phyloP scores from a whole-genome alignment of 2,329 filamentous ascomycete genomes.

The Ascomycota sp. region DNA sequence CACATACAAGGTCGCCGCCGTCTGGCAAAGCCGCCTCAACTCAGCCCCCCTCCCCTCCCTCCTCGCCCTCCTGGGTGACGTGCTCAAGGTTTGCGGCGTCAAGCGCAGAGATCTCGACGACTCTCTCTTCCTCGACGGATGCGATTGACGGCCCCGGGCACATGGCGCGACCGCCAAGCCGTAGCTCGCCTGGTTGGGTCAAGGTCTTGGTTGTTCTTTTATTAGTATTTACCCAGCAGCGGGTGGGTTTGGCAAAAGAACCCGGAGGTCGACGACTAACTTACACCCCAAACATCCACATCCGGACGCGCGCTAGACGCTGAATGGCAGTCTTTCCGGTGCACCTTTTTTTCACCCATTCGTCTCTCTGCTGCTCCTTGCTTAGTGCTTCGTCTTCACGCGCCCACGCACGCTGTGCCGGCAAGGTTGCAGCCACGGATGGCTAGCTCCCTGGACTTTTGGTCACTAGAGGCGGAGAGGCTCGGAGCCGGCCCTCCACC shows the following conservation, averaged over 20 bases:
- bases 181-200: background rate
- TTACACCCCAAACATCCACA: background rate
- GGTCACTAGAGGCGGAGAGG: background rate
- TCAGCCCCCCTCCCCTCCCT: too few species aligned
- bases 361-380: too few species aligned
- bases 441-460: too few species aligned
- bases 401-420: background rate
- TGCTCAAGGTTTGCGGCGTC: background rate
- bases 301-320: conserved; percentile 5
- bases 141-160: too few species aligned
- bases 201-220: background rate
- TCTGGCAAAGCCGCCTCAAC: too few species aligned
- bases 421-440: background rate
- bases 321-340: conserved; percentile 5
- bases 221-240: background rate
- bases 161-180: too few species aligned
- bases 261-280: conserved; percentile 2
- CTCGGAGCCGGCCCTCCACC: background rate
- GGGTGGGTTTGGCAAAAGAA: conserved; percentile 9
- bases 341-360: background rate
- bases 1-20: too few species aligned
- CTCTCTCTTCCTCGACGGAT: background rate
- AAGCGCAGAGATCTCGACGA: background rate
- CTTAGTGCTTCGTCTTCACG: too few species aligned
- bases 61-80: too few species aligned